Percentiles rank a stretch among this genome's conserved stretches.
phyloP scores from a whole-genome alignment of 1,284 basidiomycete genomes.

The Pascua sp. region DNA sequence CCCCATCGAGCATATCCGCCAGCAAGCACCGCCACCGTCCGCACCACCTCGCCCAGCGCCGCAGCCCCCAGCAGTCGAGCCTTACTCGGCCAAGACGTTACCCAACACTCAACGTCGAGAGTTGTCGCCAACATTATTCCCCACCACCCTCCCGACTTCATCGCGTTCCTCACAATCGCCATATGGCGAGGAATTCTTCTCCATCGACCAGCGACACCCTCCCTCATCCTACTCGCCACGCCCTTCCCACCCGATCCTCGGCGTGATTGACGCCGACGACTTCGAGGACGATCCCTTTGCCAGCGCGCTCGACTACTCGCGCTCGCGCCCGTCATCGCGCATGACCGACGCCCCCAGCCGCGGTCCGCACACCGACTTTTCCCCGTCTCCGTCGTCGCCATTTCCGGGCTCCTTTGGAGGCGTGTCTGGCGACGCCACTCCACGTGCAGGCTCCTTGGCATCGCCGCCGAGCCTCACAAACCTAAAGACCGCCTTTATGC shows the following conservation, averaged over 20 bases:
- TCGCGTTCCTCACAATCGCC: too few species aligned
- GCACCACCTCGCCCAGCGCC: neutral
- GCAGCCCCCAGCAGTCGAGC: neutral
- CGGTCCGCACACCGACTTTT: too few species aligned
- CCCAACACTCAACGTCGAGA: too few species aligned
- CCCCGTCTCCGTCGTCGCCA: too few species aligned
- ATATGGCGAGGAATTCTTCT: too few species aligned
- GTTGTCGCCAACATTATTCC: too few species aligned
- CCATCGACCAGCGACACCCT: constrained; percentile 6
- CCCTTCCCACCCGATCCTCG: neutral
- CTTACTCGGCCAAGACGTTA: too few species aligned
- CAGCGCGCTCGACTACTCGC: constrained; percentile 25
- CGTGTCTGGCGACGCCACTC: too few species aligned
- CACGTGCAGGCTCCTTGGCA: too few species aligned
- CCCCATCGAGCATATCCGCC: constrained; percentile 5
- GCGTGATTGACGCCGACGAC: neutral
- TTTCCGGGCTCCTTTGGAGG: too few species aligned
- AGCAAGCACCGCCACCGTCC: neutral
- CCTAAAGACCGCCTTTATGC: constrained; percentile 10
- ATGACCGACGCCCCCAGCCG: too few species aligned
- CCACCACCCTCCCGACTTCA: neutral
- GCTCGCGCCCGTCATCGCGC: neutral
- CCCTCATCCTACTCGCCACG: neutral
- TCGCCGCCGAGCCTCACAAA: constrained; percentile 3
- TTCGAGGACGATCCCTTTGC: constrained; percentile 36